Percentiles rank a stretch among this genome's conserved stretches.
Evolutionary conservation across 805 yeast species (phyloP).

Genomic region (Saccharomycopsis babjevae): DNA sequence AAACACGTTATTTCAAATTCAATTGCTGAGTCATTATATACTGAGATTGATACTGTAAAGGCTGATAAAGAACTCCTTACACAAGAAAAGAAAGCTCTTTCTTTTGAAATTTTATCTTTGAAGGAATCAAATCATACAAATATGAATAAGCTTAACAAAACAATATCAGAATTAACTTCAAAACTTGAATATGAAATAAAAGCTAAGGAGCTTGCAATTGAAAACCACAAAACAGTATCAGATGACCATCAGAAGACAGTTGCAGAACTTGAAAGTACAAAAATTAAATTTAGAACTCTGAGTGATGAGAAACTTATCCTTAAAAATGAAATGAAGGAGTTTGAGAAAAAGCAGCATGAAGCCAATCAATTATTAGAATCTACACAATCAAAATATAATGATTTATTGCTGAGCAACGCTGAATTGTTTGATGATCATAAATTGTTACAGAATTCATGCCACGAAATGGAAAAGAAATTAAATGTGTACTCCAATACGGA

Average conservation of each 20-base stretch:
- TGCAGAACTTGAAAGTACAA: not conserved
- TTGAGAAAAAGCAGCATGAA: not conserved
- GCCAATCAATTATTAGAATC: not conserved
- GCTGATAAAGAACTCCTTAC: not conserved
- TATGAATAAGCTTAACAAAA: not conserved
- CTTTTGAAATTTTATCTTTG: not conserved
- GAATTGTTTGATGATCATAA: not conserved
- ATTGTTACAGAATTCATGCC: not conserved
- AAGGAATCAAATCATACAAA: not conserved
- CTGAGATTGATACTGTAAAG: not conserved
- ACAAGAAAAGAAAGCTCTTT: not conserved
- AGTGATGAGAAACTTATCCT: not conserved
- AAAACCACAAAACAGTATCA: not conserved
- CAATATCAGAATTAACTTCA: conserved; percentile 19
- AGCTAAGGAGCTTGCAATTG: not conserved
- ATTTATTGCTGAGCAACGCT: not conserved
- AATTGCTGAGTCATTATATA: not conserved
- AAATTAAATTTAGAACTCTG: not conserved
- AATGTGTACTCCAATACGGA: conserved; percentile 3
- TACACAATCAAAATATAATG: not conserved
- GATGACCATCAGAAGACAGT: not conserved
- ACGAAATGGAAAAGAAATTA: not conserved
- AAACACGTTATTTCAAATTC: not conserved
- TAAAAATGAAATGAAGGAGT: not conserved
- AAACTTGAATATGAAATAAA: conserved; percentile 23